Evolutionary conservation across 768 basidiomycete species (phyloP).

Genomic region (Boletus sp.): DNA sequence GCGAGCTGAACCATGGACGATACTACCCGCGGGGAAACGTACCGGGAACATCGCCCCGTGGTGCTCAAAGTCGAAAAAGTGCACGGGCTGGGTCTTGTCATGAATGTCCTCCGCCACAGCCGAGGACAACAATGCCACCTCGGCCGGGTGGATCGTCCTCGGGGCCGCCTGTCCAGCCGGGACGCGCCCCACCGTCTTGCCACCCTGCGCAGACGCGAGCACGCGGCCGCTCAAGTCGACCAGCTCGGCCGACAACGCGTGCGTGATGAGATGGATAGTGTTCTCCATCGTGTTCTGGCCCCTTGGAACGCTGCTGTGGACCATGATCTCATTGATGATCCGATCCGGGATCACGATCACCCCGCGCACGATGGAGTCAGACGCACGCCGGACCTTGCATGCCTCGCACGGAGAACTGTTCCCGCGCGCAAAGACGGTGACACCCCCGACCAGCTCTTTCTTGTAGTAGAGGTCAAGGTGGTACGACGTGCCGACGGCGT

Average conservation of each 20-base stretch:
- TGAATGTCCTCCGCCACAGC: slow-evolving; percentile 21
- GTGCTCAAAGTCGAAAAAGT: slow-evolving; percentile 24
- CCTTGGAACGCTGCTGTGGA: slow-evolving; percentile 4
- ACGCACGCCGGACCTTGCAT: slow-evolving; percentile 21
- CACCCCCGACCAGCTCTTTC: slow-evolving; percentile 17
- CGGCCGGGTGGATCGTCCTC: slow-evolving; percentile 19
- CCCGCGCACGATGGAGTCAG: slow-evolving; percentile 19
- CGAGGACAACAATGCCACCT: slow-evolving; percentile 20
- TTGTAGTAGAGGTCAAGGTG: slow-evolving; percentile 21
- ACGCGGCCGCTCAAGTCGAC: slow-evolving; percentile 11
- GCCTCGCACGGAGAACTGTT: slow-evolving; percentile 24
- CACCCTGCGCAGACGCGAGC: slow-evolving; percentile 21
- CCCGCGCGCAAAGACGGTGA: slow-evolving; percentile 25
- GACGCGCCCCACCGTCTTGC: background rate
- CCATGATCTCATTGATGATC: slow-evolving; percentile 24
- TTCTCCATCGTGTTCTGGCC: slow-evolving; percentile 7
- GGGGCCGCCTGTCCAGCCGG: slow-evolving; percentile 1
- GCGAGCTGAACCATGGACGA: no score
- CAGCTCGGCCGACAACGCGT: slow-evolving; percentile 16
- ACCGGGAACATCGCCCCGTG: slow-evolving; percentile 23
- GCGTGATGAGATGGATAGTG: slow-evolving; percentile 10
- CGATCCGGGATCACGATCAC: slow-evolving; percentile 22
- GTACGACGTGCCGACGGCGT: slow-evolving; percentile 26
- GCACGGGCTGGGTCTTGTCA: slow-evolving; percentile 15
- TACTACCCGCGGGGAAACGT: background rate